Base-by-base conservation (phyloP, 345 rosid genomes). In the Salix viminalis region DNA sequence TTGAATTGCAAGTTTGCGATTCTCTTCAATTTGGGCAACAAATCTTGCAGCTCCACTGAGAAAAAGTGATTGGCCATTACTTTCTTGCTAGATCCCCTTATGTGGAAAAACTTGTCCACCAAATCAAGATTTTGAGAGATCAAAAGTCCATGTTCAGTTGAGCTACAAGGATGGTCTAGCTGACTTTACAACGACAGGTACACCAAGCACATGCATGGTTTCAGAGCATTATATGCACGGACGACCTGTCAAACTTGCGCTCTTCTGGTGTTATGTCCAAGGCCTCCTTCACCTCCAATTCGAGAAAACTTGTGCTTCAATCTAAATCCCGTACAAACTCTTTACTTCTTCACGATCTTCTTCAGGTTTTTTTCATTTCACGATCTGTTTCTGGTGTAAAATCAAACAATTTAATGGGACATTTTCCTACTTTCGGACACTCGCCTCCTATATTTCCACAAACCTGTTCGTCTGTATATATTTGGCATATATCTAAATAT, bases 181-280 rank as follows among this genome's bases (percentile, higher is more conserved):
- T 23, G 67, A 72, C 50, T 37, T 28, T 34, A 24, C 11, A 65
- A 75, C 60, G 34, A 34, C 78, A 42, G 16, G 9, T n/a, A 50
- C 54, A 70, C 62, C 41, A 34, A 44, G 80, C 86, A 81, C 86
- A 69, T 83, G 88, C 86, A 65, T 83, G 88, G 83, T 81, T 78
- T 78, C 78, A 79, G 79, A 71, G 46, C 52, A 23, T 77, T 26
- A 5, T 26, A 13, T 12, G 28, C 52, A 14, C 16, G 46, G 37
- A 24, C 66, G 34, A 30, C 24, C 48, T 32, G n/a, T 61, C 77
- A 79, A 70, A 48, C 84, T 24, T 78, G 32, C 68, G 13, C 65
- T 32, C 52, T 74, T 69, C 78, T 72, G 70, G 75, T 24, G 23
- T 28, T 32, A 2, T 39, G 52, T 66, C 58, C 74, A 46, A 48